phyloP scores from a whole-genome alignment of 305 asterid genomes.

The Fraxinus paxiana region DNA sequence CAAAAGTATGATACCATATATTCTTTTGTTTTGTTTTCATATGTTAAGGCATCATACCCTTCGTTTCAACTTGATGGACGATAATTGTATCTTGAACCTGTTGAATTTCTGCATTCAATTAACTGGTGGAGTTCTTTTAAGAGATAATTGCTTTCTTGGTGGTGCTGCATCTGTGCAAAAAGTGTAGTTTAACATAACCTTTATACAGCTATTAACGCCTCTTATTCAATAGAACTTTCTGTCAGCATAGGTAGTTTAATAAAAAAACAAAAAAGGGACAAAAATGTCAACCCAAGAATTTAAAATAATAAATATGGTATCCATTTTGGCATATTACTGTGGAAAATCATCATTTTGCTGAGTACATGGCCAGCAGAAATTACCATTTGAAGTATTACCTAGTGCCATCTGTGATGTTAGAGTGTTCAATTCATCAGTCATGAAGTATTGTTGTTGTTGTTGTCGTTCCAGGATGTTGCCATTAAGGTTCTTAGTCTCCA shows the following conservation, averaged over 20 bases:
- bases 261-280: background rate
- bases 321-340: background rate
- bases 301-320: background rate
- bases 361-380: background rate
- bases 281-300: background rate
- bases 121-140: background rate
- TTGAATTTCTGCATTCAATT: background rate
- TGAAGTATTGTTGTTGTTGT: slow-evolving; percentile 14
- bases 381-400: background rate
- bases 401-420: slow-evolving; percentile 6
- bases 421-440: background rate
- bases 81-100: background rate
- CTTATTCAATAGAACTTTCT: background rate
- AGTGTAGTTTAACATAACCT: background rate
- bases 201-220: background rate
- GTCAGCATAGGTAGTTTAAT: slow-evolving; percentile 3
- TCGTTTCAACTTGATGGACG: background rate
- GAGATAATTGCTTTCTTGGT: slow-evolving; percentile 1
- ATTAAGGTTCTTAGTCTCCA: slow-evolving; percentile 74
- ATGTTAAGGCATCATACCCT: background rate
- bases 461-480: slow-evolving; percentile 75
- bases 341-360: background rate
- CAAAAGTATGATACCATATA: background rate
- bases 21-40: background rate
- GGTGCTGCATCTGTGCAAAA: background rate